These are phyloP conservation scores for Fusarium secorum DNA, from an alignment of 2,329 filamentous ascomycete species.

Conservation along the genomic window DNA sequence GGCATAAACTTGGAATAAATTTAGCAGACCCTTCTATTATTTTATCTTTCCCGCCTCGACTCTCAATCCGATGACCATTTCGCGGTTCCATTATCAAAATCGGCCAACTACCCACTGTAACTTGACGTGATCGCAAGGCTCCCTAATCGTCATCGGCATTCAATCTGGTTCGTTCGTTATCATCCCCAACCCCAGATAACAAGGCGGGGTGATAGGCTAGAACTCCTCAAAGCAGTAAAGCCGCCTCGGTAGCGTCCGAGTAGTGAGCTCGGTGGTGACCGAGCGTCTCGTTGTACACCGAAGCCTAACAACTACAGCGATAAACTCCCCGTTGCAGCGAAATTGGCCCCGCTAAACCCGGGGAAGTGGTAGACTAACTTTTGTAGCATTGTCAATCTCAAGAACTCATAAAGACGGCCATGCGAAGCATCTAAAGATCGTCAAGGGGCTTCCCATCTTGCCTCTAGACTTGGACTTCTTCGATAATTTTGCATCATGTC, in stretches of 20 bases:
- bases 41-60: accelerated
- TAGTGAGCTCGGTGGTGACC: neutral
- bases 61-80: neutral
- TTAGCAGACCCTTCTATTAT: accelerated
- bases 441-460: neutral
- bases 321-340: slow-evolving; percentile 11
- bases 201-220: neutral
- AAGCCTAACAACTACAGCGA: neutral
- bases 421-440: neutral
- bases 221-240: neutral
- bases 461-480: neutral
- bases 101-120: slow-evolving; percentile 1
- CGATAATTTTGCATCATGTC: neutral
- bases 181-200: neutral
- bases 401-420: neutral
- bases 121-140: slow-evolving; percentile 20
- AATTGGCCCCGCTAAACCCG: neutral
- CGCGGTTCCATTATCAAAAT: neutral
- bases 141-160: neutral
- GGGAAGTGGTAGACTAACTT: neutral
- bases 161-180: neutral
- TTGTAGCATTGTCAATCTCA: too few species aligned
- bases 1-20: accelerated
- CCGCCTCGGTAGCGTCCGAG: neutral
- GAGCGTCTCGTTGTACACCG: slow-evolving; percentile 3